Evolutionary conservation across 257 asterid genomes (phyloP), one percentile per base, ranked within the genome.

Genomic region (Solanum megistacrolobum): DNA sequence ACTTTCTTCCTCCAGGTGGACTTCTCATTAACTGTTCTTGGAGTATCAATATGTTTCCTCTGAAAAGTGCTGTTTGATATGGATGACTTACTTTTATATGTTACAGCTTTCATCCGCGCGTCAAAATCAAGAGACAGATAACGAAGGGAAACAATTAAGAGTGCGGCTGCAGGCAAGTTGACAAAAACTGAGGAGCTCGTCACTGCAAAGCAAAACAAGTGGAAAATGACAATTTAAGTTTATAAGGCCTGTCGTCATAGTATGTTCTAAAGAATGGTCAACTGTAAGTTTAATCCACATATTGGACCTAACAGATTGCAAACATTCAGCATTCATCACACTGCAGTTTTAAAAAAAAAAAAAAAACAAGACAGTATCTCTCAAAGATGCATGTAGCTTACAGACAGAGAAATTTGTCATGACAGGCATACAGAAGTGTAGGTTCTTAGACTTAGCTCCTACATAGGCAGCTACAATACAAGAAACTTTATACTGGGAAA

Each of bases 181-280:
- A 96, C 94, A 75, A 97, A 91, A 88, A 96, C 98, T 87, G 99
- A 96, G 27, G 96, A 71, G 92, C 99, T 97, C 48, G 98, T 96
- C 89, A 96, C 99, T 97, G 97, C 88, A n/a, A 76, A 76, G 84
- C 60, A 76, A 76, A 76, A n/a, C 84, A 76, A 39, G 20, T 1
- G 62, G 41, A 76, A 76, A n/a, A 39, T 39, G 83, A 38, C 4
- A 76, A 39, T 8, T 25, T 39, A 43, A 25, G 84, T 12, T 43
- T n/a, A 76, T n/a, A 76, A 39, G 84, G 60, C 58, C 32, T 76
- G 35, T 4, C 7, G 4, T 39, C 60, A 39, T 76, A 76, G 58
- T n/a, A 39, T 23, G 13, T 76, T 75, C 60, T 39, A 76, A 76
- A 38, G 36, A 39, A 76, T 11, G 13, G n/a, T 14, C 60, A 39